Evolutionary conservation across 176 grass and related monocot genomes (phyloP), one percentile per base, ranked within the genome.

Genomic region (Rhynchospora pubera): DNA sequence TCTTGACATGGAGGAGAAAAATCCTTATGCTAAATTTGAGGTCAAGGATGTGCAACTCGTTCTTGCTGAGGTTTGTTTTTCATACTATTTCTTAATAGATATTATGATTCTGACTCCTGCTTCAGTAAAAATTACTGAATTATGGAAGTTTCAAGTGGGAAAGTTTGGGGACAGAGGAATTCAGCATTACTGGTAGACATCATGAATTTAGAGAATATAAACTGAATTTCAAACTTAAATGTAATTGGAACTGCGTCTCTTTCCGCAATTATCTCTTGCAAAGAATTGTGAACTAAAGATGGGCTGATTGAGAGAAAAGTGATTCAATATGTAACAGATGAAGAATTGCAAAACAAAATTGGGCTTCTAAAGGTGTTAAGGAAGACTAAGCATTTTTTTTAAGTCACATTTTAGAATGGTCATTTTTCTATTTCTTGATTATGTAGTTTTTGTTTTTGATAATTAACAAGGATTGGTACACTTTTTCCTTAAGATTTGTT

Each of bases 1-100:
- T 88, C 89, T 98, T 67, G 67, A 82, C 68, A 87, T 73, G 66
- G 87, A 92, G 89, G 92, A 90, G 68, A 39, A 15, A 18, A 94
- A 65, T 30, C 90, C 87, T 76, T 83, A 83, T 85, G 64, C 85
- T 83, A 89, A 84, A 64, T 94, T 91, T 88, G 89, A 93, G 83
- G 92, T 98, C 32, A 98, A 94, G 56, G 95, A 98, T 85, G 95
- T 98, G 32, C 92, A 94, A 69, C 87, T 89, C 82, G 90, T 98
- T 82, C 84, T 86, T 84, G 96, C 96, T 44, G 90, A 98, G 96
- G 95, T 98, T 88, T 64, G 72, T 84, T 57, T 82, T 65, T 50
- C 19, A 50, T 62, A 51, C 34, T 47, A 53, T 62, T 46, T 62
- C 62, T 15, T 26, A 39, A 4, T 61, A 44, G 21, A 22, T 69